Base-by-base conservation (phyloP, 139 green algal species). In the Yamagishiella unicocca region DNA sequence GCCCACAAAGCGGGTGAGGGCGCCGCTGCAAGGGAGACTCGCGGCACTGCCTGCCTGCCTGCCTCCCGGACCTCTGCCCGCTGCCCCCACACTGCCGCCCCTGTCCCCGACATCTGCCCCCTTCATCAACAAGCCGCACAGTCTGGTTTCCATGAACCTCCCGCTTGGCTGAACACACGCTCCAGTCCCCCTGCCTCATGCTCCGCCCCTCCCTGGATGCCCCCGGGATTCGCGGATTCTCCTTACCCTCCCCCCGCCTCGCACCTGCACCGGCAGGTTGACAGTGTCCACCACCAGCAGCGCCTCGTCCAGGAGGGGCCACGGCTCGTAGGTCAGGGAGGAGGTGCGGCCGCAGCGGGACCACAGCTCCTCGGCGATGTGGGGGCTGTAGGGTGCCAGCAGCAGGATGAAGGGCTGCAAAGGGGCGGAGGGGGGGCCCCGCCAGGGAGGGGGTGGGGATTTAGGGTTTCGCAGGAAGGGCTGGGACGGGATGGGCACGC, bases 311-410 rank as follows among this genome's bases (percentile, higher is more conserved):
- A 71, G 50, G 53, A 90, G 22, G 2, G 97, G 97, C 97, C 97
- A 99, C 6, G 92, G 73, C 90, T 92, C 94, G 82, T 99, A 98
- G 14, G 97, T 88, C 35, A 99, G 87, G 5, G 81, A 93, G 21
- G 79, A 83, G 14, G 67, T 53, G 86, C 95, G 82, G 5, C 97
- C 97, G 43, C 98, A 87, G 72, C 78, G 61, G 38, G 82, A 33
- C 96, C 95, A 98, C 72, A 99, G 91, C 94, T 99, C 96, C 91
- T 99, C 98, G 10, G 96, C 95, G 6, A 99, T 33, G 91, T 99
- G 98, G 0, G 98, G 98, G 0, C 98, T 97, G 80, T 99, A 99
- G 10, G 98, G 97, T 35, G 96, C 90, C 38, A 99, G 94, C 88
- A 99, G 93, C 89, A 99, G 91, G 71, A 98, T 87, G 86, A 99